phyloP scores from a whole-genome alignment of 1,139 yeast genomes.

The Entelexis sorbosivorans region DNA sequence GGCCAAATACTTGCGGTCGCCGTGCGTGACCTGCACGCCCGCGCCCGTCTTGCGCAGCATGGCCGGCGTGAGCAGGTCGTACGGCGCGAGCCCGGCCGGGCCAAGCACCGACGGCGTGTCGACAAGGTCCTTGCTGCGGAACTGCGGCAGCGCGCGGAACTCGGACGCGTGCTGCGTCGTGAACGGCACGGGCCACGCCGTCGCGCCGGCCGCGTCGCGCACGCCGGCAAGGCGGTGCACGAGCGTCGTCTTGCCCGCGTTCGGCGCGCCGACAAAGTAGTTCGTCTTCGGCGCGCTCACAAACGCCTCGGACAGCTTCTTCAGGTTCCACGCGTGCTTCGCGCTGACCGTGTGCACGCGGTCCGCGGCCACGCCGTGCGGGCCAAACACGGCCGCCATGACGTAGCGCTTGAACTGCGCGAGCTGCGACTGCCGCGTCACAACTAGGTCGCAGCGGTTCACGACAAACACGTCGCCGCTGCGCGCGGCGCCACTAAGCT shows the following conservation, averaged over 20 bases:
- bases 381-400: constrained; percentile 37
- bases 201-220: constrained; percentile 17
- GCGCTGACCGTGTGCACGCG: constrained; percentile 18
- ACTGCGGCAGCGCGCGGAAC: constrained; percentile 52
- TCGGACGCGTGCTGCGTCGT: constrained; percentile 30
- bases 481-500: not conserved
- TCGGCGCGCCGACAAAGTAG: constrained; percentile 60
- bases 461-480: constrained; percentile 39
- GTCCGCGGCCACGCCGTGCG: constrained; percentile 18
- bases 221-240: constrained; percentile 38
- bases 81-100: constrained; percentile 29
- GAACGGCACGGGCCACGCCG: constrained; percentile 22
- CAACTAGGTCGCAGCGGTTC: constrained; percentile 49
- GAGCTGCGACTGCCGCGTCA: constrained; percentile 31
- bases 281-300: constrained; percentile 33
- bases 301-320: constrained; percentile 23
- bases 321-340: constrained; percentile 14
- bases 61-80: constrained; percentile 26
- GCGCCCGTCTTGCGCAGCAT: constrained; percentile 21
- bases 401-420: constrained; percentile 31
- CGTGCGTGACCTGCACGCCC: constrained; percentile 23
- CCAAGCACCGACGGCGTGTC: constrained; percentile 35
- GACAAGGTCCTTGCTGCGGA: constrained; percentile 33
- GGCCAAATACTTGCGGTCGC: constrained; percentile 21
- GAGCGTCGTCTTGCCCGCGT: constrained; percentile 66